Conservation (phyloP, 768 basidiomycete genomes). For the Boletus sp. region DNA sequence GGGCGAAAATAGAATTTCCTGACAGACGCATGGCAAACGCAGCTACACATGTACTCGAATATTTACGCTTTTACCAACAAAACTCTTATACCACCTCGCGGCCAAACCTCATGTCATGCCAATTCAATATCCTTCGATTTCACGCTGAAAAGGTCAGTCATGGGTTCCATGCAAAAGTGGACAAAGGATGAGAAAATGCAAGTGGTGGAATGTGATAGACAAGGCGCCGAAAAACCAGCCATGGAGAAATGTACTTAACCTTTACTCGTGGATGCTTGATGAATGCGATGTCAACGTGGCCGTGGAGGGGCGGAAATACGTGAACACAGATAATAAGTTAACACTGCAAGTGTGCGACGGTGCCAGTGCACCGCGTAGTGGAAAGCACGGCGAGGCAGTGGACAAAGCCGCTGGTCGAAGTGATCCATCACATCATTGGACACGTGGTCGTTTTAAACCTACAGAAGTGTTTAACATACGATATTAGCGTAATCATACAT, state of each 20-base stretch:
- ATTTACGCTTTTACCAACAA: neutral
- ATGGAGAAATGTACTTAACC: slow-evolving; percentile 30
- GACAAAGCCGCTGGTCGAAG: neutral
- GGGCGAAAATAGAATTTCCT: neutral
- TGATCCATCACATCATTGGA: slow-evolving; percentile 28
- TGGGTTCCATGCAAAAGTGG: slow-evolving; percentile 12
- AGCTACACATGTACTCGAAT: slow-evolving; percentile 11
- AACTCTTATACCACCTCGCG: neutral
- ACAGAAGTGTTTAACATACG: neutral
- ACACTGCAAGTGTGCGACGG: slow-evolving; percentile 6
- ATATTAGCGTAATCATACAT: neutral
- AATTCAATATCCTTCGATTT: slow-evolving; percentile 10
- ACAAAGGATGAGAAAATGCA: neutral
- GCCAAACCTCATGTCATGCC: neutral
- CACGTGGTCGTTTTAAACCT: slow-evolving; percentile 48
- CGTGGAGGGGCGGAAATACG: slow-evolving; percentile 8
- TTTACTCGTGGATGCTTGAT: slow-evolving; percentile 17
- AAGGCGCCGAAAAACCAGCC: neutral
- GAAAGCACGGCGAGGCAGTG: neutral
- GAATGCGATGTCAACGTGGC: slow-evolving; percentile 3
- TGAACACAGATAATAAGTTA: slow-evolving; percentile 30
- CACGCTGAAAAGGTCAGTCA: slow-evolving; percentile 33
- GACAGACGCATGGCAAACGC: neutral
- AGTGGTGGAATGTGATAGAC: neutral
- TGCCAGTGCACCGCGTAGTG: slow-evolving; percentile 2